Percentiles rank a stretch among this genome's conserved stretches.
phyloP scores from a whole-genome alignment of 1,284 basidiomycete genomes.

The Cutaneotrichosporon spelunceum region DNA sequence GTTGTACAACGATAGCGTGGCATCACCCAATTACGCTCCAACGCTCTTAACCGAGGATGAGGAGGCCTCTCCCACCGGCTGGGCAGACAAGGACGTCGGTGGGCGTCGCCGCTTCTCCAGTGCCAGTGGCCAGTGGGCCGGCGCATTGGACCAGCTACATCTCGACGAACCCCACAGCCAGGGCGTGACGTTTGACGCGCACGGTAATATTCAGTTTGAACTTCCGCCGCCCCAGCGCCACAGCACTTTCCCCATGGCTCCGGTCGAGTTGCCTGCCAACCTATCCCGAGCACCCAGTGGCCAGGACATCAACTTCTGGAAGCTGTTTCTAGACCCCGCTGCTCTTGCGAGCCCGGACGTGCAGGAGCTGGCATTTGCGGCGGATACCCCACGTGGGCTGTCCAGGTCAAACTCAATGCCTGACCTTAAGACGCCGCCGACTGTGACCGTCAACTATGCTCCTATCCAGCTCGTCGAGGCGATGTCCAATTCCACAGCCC shows the following conservation, averaged over 20 bases:
- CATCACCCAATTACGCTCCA: conserved; percentile 9
- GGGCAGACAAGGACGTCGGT: conserved; percentile 7
- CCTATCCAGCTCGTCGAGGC: conserved; percentile 6
- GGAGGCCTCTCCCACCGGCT: background rate
- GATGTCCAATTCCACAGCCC: background rate
- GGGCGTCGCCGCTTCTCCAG: conserved; percentile 34
- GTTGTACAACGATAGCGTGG: conserved; percentile 1
- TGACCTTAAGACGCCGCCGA: conserved; percentile 34
- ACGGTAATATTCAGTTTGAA: conserved; percentile 5
- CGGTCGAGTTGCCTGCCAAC: conserved; percentile 3
- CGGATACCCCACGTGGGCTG: conserved; percentile 17
- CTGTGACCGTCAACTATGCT: background rate
- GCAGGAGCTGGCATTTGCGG: conserved; percentile 19
- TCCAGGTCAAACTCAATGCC: conserved; percentile 47
- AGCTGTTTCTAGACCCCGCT: conserved; percentile 38
- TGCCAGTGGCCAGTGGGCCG: conserved; percentile 37
- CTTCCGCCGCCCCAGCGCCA: conserved; percentile 1
- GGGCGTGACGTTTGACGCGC: conserved; percentile 2
- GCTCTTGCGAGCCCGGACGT: conserved; percentile 35
- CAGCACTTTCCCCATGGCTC: conserved; percentile 25
- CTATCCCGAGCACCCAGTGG: conserved; percentile 25
- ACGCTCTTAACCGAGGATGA: conserved; percentile 12
- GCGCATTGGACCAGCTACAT: conserved; percentile 41
- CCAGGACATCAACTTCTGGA: conserved; percentile 45
- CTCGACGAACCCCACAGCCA: conserved; percentile 8